Base-by-base conservation (phyloP, 495 filamentous ascomycete species). In the Podospora tetraspora region DNA sequence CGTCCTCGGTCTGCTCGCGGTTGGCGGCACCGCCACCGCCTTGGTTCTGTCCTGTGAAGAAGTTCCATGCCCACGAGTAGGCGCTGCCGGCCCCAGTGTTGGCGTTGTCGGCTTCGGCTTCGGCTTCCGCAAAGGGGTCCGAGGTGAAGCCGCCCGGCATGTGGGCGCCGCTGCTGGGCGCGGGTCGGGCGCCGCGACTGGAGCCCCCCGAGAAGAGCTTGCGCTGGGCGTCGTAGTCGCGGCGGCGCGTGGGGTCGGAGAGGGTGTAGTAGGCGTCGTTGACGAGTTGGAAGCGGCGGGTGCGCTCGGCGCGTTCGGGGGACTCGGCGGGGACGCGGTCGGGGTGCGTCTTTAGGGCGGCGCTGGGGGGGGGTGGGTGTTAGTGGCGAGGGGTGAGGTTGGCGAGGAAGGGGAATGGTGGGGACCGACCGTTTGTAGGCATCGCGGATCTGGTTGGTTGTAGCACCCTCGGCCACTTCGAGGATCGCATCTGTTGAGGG, bases 191-290 rank as follows among this genome's bases (percentile, higher is more conserved):
- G 66, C 74, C 63, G 66, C 74, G 68, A 30, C 37, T 58, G 16
- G 70, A 22, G 63, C 57, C 66, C 62, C 78, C 76, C 13, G 67
- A 61, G 43, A 74, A 81, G 22, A 78, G 67, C 23, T 71, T 74
- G 61, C 92, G 89, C 57, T 90, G 85, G 59, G 87, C 83, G 75
- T 99, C 94, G 80, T 98, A 99, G 66, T 97, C 92, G 43, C 88
- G 86, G n/a, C 95, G 90, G 1, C 96, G 88, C 8, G 79, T 71
- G 4, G 89, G 73, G 75, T 99, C 93, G 0, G 90, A 93, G 57
- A 99, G 90, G 24, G 93, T 96, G 77, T 93, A 99, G 84, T 99
- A 99, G 73, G 95, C 95, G 78, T 98, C 95, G 82, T 97, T 99
- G 73, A 99, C 91, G 68, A 92, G 87, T 78, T 99, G 95, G 83